Evolutionary conservation across 768 basidiomycete species (phyloP).

Genomic region (Collybiopsis confluens): DNA sequence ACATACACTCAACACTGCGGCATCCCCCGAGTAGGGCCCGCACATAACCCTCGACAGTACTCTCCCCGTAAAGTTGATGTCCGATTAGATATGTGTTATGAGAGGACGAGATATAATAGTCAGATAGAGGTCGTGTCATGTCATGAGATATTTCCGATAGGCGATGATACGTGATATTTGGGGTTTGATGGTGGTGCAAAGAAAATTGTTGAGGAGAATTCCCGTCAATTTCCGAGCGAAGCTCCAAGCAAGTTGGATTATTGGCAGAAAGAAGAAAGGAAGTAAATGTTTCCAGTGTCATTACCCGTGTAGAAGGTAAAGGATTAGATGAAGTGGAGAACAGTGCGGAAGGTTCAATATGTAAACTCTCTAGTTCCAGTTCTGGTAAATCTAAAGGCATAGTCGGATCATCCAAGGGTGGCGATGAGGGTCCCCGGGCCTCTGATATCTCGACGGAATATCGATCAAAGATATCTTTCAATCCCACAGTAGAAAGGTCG

Average conservation of each 20-base stretch:
- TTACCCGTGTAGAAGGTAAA: slow-evolving; percentile 14
- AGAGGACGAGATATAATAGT: slow-evolving; percentile 63
- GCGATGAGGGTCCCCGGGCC: slow-evolving; percentile 3
- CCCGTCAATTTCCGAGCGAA: not conserved
- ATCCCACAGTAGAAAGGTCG: slow-evolving; percentile 25
- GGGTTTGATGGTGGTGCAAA: slow-evolving; percentile 23
- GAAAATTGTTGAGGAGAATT: not conserved
- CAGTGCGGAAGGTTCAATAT: slow-evolving; percentile 9
- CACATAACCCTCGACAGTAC: slow-evolving; percentile 91
- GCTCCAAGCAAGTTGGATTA: slow-evolving; percentile 31
- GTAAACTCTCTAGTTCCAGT: not conserved
- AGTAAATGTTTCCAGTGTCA: slow-evolving; percentile 49
- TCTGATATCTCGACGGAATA: slow-evolving; percentile 21
- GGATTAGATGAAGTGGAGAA: slow-evolving; percentile 6
- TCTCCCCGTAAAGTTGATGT: slow-evolving; percentile 81
- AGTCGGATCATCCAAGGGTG: not conserved
- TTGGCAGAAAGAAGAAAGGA: slow-evolving; percentile 61
- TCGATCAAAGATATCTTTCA: slow-evolving; percentile 31
- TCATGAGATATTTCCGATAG: slow-evolving; percentile 57
- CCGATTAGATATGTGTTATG: slow-evolving; percentile 94
- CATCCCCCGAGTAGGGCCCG: slow-evolving; percentile 85
- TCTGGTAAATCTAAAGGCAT: slow-evolving; percentile 3
- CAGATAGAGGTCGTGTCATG: slow-evolving; percentile 83
- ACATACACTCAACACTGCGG: slow-evolving; percentile 89
- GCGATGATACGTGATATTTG: slow-evolving; percentile 15